Base-by-base conservation (phyloP, 225 moss, liverwort and hornwort species). In the Takakia lepidozioides region DNA sequence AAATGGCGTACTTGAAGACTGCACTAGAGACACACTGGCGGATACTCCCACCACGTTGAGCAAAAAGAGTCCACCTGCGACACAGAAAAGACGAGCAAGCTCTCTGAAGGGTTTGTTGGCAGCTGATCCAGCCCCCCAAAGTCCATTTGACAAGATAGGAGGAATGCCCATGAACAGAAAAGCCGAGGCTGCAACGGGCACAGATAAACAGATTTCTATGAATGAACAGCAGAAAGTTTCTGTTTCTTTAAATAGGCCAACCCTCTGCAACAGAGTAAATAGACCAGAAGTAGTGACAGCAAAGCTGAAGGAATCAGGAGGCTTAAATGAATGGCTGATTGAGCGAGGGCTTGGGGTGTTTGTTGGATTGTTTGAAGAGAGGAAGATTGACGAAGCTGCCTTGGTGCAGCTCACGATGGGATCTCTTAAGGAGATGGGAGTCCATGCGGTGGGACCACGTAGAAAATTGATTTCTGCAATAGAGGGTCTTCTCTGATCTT, bases 401-500 rank as follows among this genome's bases (percentile, higher is more conserved):
- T 49, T 79, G 66, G 50, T 70, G 62, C 66, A 74, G 30, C 49
- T 79, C 59, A 73, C 78, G 49, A 79, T 79, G 78, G 54, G 62
- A 10, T 69, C 73, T 29, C 65, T 79, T 16, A 79, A 79, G 38
- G 73, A 74, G 38, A 73, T 69, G 45, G 78, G 78, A 66, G 73
- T 79, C 39, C 69, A 79, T 56, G 78, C 78, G 39, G 65, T 79
- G 25, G 78, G 78, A 35, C 78, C 78, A 30, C 78, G 78, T 24
- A 69, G 78, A 48, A 79, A 79, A 51, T 66, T 79, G 10, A 73
- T 79, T 24, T 73, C 65, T 56, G 69, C 73, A 61, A 79, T 79
- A 17, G 59, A 70, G 46, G 66, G 63, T 55, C 62, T 70, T n/a
- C n/a, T n/a, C n/a, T n/a, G n/a, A n/a, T n/a, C n/a, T n/a, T n/a